Conservation (phyloP, 78 protist species). For the Emiliania huxleyi region DNA sequence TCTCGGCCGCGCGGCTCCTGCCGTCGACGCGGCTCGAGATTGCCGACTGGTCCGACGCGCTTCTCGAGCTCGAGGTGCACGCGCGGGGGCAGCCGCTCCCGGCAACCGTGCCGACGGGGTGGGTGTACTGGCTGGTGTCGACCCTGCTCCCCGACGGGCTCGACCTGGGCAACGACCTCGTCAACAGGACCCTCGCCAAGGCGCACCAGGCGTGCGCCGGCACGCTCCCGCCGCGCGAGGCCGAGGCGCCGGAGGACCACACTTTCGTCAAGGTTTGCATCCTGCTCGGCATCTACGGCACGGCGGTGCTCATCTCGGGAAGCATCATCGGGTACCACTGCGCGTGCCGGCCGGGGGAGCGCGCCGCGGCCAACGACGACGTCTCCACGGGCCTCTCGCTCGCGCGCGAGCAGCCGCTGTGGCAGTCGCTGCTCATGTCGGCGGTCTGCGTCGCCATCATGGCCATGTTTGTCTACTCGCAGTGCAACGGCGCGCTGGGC, state of each 20-base stretch:
- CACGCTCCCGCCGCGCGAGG: neutral
- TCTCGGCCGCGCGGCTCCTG: neutral
- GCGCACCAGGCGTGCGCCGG: neutral
- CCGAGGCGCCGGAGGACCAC: neutral
- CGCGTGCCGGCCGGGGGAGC: neutral
- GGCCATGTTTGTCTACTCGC: neutral
- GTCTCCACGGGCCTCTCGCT: neutral
- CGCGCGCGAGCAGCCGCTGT: neutral
- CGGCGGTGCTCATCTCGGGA: neutral
- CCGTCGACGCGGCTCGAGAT: neutral
- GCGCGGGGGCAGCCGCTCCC: neutral
- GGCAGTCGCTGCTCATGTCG: neutral
- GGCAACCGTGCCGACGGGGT: neutral
- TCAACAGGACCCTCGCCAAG: neutral
- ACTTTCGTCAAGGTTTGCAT: neutral
- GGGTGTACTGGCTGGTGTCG: neutral
- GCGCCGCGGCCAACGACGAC: too few species aligned
- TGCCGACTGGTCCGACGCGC: neutral
- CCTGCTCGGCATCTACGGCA: neutral
- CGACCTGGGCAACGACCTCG: neutral
- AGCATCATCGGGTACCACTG: neutral
- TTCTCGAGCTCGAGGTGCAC: neutral
- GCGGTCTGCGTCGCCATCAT: neutral
- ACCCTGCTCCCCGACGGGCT: neutral
- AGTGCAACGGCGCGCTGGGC: neutral